Evolutionary conservation across 2,329 filamentous ascomycete genomes (phyloP).

Genomic region (Pestalotiopsis sp.): DNA sequence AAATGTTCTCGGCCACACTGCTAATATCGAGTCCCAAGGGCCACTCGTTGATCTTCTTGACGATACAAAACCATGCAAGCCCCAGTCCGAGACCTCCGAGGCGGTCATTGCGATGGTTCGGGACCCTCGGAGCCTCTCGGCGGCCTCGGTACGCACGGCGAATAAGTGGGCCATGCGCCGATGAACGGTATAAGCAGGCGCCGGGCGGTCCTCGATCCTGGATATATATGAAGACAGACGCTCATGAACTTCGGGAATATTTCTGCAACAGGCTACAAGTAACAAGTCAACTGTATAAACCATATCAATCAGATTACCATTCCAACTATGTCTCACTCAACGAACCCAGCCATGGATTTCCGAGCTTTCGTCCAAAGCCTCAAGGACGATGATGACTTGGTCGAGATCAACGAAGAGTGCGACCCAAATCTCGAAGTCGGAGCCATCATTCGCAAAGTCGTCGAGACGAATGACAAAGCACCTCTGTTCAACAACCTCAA

Average conservation of each 20-base stretch:
- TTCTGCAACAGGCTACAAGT: not conserved
- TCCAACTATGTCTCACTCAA: not conserved
- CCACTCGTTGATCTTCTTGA: not conserved
- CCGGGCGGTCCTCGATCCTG: not conserved
- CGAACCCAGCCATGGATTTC: slow-evolving; percentile 28
- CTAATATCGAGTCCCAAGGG: not conserved
- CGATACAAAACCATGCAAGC: not conserved
- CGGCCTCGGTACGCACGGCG: not conserved
- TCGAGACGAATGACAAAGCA: slow-evolving; percentile 46
- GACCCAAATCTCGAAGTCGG: slow-evolving; percentile 47
- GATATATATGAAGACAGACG: not conserved
- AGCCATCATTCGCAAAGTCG: slow-evolving; percentile 47
- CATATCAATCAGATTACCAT: slow-evolving; percentile 13
- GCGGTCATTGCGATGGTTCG: not conserved
- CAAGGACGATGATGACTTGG: slow-evolving; percentile 42
- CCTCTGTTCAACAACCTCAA: slow-evolving; percentile 55
- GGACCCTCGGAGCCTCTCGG: not conserved
- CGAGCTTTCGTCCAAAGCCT: slow-evolving; percentile 46
- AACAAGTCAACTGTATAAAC: not conserved
- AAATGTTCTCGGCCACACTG: not conserved
- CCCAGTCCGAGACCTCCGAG: not conserved
- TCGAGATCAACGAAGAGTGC: slow-evolving; percentile 43
- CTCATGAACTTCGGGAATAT: not conserved
- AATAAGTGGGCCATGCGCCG: not conserved
- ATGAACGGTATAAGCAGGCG: not conserved